phyloP scores from a whole-genome alignment of 2,329 filamentous ascomycete genomes.

The Elsinoe arachidis region DNA sequence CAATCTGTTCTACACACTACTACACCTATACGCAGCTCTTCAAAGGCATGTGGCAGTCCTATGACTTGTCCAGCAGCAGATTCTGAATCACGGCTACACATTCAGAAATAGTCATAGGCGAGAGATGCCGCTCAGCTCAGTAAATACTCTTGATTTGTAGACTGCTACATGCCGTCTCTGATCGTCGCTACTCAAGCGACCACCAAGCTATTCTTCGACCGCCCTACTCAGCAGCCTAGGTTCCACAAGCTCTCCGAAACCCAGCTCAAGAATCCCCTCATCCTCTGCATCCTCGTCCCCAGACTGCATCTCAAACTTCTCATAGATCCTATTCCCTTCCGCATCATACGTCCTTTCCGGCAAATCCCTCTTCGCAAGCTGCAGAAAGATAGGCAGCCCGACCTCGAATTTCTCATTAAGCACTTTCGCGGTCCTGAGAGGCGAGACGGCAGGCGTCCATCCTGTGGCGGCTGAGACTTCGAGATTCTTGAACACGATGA shows the following conservation, averaged over 20 bases:
- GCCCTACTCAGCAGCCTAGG: slow-evolving; percentile 44
- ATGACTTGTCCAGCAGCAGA: too few relatives aligned
- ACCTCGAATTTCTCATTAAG: slow-evolving; percentile 36
- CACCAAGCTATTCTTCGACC: not conserved
- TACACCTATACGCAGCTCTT: too few relatives aligned
- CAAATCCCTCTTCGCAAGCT: slow-evolving; percentile 62
- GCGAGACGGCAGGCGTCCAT: slow-evolving; percentile 57
- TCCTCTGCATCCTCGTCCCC: slow-evolving; percentile 41
- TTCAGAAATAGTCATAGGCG: too few relatives aligned
- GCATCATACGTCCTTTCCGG: slow-evolving; percentile 53
- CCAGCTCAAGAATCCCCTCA: slow-evolving; percentile 52
- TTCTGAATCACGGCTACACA: too few relatives aligned
- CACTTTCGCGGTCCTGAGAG: slow-evolving; percentile 55
- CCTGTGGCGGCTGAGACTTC: slow-evolving; percentile 52
- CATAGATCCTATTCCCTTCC: slow-evolving; percentile 65
- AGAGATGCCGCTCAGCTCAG: not conserved
- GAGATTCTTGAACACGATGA: slow-evolving; percentile 61
- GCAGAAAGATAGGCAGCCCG: slow-evolving; percentile 43
- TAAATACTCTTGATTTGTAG: too few relatives aligned
- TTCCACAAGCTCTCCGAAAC: slow-evolving; percentile 57
- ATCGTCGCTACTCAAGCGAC: too few relatives aligned
- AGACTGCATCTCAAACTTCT: slow-evolving; percentile 65
- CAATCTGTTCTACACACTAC: too few relatives aligned
- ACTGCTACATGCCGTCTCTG: too few relatives aligned
- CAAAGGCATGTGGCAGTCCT: too few relatives aligned